A percentile compares a stretch with the other conserved stretches of the same genome.
Evolutionary conservation across 2,329 filamentous ascomycete species (phyloP).

Genomic region (Aureobasidium sp.): DNA sequence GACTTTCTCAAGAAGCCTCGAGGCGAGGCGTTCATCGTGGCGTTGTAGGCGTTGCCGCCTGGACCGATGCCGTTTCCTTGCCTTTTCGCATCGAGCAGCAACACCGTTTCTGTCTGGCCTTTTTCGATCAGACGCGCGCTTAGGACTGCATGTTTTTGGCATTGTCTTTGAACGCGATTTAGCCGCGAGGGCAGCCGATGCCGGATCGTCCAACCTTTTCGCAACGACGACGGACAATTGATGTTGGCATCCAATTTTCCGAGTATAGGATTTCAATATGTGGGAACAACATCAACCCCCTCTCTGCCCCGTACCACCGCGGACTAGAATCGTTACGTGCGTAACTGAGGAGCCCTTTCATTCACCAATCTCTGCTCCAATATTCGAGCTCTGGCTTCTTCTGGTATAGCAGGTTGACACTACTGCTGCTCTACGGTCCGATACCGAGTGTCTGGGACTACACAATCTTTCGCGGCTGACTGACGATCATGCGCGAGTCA

Average conservation of each 20-base stretch:
- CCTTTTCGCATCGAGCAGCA: neutral
- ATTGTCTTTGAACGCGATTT: neutral
- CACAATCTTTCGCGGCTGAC: neutral
- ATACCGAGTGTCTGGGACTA: neutral
- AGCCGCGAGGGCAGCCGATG: neutral
- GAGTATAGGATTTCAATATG: neutral
- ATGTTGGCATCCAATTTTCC: neutral
- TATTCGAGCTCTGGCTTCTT: neutral
- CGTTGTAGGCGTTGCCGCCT: neutral
- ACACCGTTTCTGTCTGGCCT: conserved; percentile 1
- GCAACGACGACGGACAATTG: neutral
- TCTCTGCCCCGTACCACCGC: neutral
- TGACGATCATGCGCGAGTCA: neutral
- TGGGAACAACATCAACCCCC: neutral
- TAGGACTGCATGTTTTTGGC: neutral
- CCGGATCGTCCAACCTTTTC: neutral
- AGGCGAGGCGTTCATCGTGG: neutral
- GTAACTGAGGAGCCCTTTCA: neutral
- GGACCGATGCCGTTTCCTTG: neutral
- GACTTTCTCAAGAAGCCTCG: neutral
- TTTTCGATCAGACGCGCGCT: conserved; percentile 3
- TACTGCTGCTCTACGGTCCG: neutral
- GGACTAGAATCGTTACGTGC: neutral
- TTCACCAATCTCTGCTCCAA: neutral
- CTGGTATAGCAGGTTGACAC: neutral